Evolutionary conservation across 2,329 filamentous ascomycete genomes (phyloP).

Genomic region (Lithohypha guttulata): DNA sequence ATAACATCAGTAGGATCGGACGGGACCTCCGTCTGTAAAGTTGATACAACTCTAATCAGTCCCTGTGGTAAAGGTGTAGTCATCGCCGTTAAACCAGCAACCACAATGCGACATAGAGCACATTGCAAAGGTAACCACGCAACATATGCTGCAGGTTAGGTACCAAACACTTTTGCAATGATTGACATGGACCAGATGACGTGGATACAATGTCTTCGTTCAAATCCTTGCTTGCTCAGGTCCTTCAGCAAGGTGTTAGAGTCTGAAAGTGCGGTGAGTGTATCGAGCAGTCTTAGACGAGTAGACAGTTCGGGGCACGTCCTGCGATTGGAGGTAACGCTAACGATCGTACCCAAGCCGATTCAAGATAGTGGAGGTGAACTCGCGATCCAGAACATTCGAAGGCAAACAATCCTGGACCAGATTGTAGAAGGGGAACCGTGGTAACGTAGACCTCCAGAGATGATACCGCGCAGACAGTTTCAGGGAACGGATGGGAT

Average conservation of each 20-base stretch:
- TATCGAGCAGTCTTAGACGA: slow-evolving; percentile 3
- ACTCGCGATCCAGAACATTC: neutral
- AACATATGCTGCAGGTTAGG: no score
- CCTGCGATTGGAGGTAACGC: slow-evolving; percentile 6
- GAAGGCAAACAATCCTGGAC: neutral
- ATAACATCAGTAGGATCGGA: slow-evolving; percentile 28
- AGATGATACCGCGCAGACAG: neutral
- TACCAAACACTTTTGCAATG: no score
- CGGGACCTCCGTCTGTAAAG: slow-evolving; percentile 30
- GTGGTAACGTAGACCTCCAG: slow-evolving; percentile 1
- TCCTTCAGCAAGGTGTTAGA: neutral
- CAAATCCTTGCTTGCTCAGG: neutral
- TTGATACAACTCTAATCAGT: slow-evolving; percentile 31
- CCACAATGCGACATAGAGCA: neutral
- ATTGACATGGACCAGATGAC: neutral
- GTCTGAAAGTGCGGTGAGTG: slow-evolving; percentile 9
- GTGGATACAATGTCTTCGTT: neutral
- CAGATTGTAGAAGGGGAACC: neutral
- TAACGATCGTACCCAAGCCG: slow-evolving; percentile 3
- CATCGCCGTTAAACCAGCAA: slow-evolving; percentile 23
- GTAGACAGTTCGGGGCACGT: slow-evolving; percentile 3
- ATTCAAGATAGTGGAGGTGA: neutral
- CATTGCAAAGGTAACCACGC: slow-evolving; percentile 1
- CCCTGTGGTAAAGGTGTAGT: slow-evolving; percentile 31
- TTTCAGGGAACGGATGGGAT: neutral